Evolutionary conservation across 495 filamentous ascomycete genomes (phyloP).

Genomic region (Hypoxylon trugodes): DNA sequence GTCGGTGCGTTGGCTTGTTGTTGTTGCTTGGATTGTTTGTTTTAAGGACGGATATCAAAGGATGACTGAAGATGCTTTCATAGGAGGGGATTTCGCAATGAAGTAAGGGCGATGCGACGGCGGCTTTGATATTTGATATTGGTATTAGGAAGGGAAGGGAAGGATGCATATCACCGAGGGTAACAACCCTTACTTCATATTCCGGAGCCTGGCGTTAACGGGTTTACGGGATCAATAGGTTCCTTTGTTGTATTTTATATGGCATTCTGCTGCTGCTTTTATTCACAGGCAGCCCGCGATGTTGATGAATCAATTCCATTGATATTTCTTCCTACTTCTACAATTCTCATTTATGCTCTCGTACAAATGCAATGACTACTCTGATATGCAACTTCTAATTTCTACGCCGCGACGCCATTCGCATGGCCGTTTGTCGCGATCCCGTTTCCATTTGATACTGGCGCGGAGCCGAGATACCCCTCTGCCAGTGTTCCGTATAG

Average conservation of each 20-base stretch:
- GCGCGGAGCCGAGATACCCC: too few species aligned
- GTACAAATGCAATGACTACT: constrained; percentile 11
- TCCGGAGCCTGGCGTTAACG: constrained; percentile 15
- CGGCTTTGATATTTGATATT: too few species aligned
- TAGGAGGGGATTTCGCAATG: not conserved
- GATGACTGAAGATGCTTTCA: too few species aligned
- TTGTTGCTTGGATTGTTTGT: constrained; percentile 59
- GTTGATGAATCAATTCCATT: constrained; percentile 11
- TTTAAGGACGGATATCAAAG: too few species aligned
- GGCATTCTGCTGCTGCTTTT: constrained; percentile 1
- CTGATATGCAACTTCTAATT: not conserved
- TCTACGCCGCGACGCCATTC: constrained; percentile 25
- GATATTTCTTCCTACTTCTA: constrained; percentile 19
- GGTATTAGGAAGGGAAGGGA: too few species aligned
- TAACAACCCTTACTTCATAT: not conserved
- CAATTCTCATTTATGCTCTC: constrained; percentile 17
- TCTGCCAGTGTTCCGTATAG: constrained; percentile 53
- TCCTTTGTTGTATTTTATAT: constrained; percentile 20
- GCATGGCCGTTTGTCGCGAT: constrained; percentile 12
- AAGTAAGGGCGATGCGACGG: not conserved
- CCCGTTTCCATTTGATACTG: constrained; percentile 2
- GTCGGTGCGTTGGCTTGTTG: constrained; percentile 56
- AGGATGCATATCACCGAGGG: not conserved
- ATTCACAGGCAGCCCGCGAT: constrained; percentile 1
- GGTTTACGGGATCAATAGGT: constrained; percentile 14